Percentiles rank a stretch among this genome's conserved stretches.
Conservation (phyloP, 805 yeast species). For the Lipomyces yamadae region DNA sequence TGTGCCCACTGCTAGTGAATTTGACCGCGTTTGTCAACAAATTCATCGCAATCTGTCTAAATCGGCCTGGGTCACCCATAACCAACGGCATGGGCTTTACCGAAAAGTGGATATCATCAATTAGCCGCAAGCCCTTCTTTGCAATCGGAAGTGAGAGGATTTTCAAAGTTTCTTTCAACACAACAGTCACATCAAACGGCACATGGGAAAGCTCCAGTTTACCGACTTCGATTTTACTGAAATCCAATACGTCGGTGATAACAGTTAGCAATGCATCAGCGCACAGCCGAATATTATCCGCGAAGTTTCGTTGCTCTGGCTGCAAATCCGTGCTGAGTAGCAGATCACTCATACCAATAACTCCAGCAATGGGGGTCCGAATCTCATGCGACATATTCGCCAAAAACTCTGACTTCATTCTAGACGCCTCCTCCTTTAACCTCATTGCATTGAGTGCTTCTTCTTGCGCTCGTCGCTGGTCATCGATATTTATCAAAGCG, state of each 20-base stretch:
- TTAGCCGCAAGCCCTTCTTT: slow-evolving; percentile 53
- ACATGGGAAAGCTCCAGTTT: slow-evolving; percentile 53
- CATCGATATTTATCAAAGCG: slow-evolving; percentile 37
- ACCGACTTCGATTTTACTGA: slow-evolving; percentile 61
- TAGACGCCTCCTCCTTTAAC: slow-evolving; percentile 36
- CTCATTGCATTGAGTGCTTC: slow-evolving; percentile 37
- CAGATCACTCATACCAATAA: slow-evolving; percentile 55
- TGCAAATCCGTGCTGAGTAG: slow-evolving; percentile 55
- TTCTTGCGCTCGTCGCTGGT: slow-evolving; percentile 38
- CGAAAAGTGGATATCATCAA: slow-evolving; percentile 51
- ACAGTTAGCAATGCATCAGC: slow-evolving; percentile 59
- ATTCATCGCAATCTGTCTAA: slow-evolving; percentile 58
- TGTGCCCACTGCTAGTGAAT: slow-evolving; percentile 53
- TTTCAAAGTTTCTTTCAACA: slow-evolving; percentile 53
- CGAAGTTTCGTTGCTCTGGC: slow-evolving; percentile 55
- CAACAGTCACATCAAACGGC: slow-evolving; percentile 54
- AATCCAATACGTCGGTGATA: slow-evolving; percentile 60
- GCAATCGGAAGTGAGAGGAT: slow-evolving; percentile 56
- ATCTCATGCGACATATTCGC: slow-evolving; percentile 64
- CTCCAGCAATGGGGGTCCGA: slow-evolving; percentile 60
- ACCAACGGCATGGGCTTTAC: slow-evolving; percentile 44
- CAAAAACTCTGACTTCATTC: slow-evolving; percentile 55
- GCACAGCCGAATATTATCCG: slow-evolving; percentile 56
- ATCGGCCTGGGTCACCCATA: slow-evolving; percentile 56
- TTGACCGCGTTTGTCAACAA: slow-evolving; percentile 60